Evolutionary conservation across 2,329 filamentous ascomycete species (phyloP).

Genomic region (Nectriaceae sp.): DNA sequence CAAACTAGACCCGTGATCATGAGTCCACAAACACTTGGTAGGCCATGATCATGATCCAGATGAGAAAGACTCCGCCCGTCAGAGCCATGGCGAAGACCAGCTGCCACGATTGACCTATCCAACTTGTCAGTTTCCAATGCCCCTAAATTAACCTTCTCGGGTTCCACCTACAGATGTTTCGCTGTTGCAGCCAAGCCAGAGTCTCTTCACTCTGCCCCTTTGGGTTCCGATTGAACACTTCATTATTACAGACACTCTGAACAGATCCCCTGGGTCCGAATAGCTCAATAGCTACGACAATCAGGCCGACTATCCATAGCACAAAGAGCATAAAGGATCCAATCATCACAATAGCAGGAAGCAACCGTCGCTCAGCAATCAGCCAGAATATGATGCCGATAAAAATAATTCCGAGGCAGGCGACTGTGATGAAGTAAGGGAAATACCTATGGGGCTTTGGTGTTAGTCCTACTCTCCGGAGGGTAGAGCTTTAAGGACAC

Average conservation of each 20-base stretch:
- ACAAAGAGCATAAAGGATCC: constrained; percentile 67
- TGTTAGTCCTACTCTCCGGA: constrained; percentile 1
- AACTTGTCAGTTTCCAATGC: constrained; percentile 15
- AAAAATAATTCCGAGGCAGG: constrained; percentile 63
- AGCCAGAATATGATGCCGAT: constrained; percentile 65
- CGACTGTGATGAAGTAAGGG: constrained; percentile 63
- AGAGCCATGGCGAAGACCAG: constrained; percentile 65
- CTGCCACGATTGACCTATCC: constrained; percentile 61
- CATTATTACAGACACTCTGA: constrained; percentile 59
- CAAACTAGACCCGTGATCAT: constrained; percentile 15
- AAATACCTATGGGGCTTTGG: constrained; percentile 58
- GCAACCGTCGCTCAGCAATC: constrained; percentile 60
- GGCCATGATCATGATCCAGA: constrained; percentile 72
- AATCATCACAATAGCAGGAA: constrained; percentile 64
- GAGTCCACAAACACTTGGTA: constrained; percentile 61
- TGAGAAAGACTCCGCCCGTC: constrained; percentile 58
- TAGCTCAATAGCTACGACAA: constrained; percentile 63
- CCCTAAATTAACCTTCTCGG: not conserved
- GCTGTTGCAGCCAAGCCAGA: constrained; percentile 65
- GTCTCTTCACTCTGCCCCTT: constrained; percentile 55
- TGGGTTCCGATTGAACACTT: constrained; percentile 54
- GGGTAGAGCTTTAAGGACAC: constrained; percentile 17
- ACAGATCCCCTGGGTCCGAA: constrained; percentile 62
- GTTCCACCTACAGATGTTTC: constrained; percentile 58
- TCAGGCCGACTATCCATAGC: constrained; percentile 66